A percentile compares a stretch with the other conserved stretches of the same genome.
Evolutionary conservation across 371 early-diverging fungal genomes (phyloP).

Genomic region (Apophysomyces variabilis): DNA sequence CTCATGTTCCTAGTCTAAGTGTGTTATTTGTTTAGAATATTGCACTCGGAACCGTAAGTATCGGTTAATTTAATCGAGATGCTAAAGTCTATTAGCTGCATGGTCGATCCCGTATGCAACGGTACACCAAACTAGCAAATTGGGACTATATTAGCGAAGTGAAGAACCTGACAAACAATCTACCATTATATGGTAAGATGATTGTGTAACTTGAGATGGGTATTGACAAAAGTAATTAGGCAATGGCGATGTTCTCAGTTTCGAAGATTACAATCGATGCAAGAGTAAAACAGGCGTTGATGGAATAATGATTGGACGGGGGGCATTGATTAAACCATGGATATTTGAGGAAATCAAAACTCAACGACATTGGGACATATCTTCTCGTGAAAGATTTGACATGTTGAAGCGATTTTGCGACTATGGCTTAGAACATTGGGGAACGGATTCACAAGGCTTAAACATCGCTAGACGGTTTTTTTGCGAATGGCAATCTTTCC

Average conservation of each 20-base stretch:
- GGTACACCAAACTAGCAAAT: conserved; percentile 90
- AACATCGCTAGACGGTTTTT: conserved; percentile 87
- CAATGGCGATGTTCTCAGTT: conserved; percentile 92
- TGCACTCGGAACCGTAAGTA: conserved; percentile 51
- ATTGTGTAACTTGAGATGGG: background rate
- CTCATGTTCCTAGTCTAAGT: background rate
- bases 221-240: conserved; percentile 53
- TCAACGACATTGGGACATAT: conserved; percentile 89
- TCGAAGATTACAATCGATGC: conserved; percentile 81
- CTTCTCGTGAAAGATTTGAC: conserved; percentile 89
- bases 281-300: conserved; percentile 69
- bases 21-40: conserved; percentile 32
- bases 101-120: conserved; percentile 91
- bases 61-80: background rate
- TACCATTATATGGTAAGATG: conserved; percentile 63
- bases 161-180: conserved; percentile 44
- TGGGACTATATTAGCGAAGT: conserved; percentile 88
- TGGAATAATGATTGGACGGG: conserved; percentile 91
- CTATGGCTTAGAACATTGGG: conserved; percentile 96
- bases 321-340: conserved; percentile 97
- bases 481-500: conserved; percentile 93
- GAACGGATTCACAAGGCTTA: conserved; percentile 83
- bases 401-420: conserved; percentile 83
- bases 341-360: conserved; percentile 93
- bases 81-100: conserved; percentile 61